These are phyloP conservation scores for Podospora bellae-mahoneyi DNA, from an alignment of 495 filamentous ascomycete genomes.

Conservation along the genomic window DNA sequence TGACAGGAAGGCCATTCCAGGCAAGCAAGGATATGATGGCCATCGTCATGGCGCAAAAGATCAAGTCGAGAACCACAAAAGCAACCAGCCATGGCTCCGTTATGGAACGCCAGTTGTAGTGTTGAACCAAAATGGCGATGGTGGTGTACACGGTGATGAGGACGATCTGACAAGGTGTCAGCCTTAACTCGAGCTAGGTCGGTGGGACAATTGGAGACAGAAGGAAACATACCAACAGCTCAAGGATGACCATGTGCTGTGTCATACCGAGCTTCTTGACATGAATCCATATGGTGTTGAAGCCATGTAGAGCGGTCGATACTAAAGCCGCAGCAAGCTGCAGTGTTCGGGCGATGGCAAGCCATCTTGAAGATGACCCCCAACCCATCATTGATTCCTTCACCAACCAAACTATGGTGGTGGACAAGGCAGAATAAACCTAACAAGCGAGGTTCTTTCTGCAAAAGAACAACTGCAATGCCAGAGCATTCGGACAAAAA, in stretches of 20 bases:
- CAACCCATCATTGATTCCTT: constrained; percentile 26
- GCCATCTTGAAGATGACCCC: constrained; percentile 34
- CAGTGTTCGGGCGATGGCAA: constrained; percentile 31
- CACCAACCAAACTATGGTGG: constrained; percentile 18
- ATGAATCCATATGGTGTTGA: constrained; percentile 34
- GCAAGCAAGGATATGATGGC: constrained; percentile 36
- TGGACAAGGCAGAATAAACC: constrained; percentile 10
- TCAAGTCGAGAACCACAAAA: constrained; percentile 32
- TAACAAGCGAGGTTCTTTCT: neutral
- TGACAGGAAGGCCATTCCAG: constrained; percentile 32
- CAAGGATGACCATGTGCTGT: constrained; percentile 30
- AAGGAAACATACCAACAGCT: constrained; percentile 36
- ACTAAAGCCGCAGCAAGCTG: constrained; percentile 33
- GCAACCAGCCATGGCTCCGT: constrained; percentile 25
- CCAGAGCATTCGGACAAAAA: neutral
- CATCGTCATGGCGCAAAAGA: constrained; percentile 29
- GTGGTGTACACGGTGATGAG: constrained; percentile 35
- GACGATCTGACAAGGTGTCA: constrained; percentile 28
- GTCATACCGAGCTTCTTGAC: constrained; percentile 27
- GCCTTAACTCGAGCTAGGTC: neutral
- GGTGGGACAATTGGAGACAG: neutral
- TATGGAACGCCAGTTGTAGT: constrained; percentile 28
- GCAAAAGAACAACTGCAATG: neutral
- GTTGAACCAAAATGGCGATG: constrained; percentile 33
- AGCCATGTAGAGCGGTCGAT: constrained; percentile 36